A percentile compares a stretch with the other conserved stretches of the same genome.
phyloP scores from a whole-genome alignment of 352 stramenopile species.

The Phytophthora palmivora region DNA sequence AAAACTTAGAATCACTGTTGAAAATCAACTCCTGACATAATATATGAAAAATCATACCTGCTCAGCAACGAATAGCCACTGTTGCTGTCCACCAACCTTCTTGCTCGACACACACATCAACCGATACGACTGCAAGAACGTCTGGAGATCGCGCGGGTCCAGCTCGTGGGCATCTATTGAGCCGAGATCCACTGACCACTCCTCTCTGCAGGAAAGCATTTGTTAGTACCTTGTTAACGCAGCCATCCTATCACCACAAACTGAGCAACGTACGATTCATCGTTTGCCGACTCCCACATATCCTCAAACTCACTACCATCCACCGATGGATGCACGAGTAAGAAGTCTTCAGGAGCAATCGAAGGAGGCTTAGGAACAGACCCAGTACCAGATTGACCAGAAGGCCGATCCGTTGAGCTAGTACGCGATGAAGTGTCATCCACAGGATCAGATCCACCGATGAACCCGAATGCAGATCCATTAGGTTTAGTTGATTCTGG shows the following conservation, averaged over 20 bases:
- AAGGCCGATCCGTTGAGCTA: conserved; percentile 54
- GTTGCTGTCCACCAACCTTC: conserved; percentile 79
- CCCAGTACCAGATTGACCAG: conserved; percentile 40
- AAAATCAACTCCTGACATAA: background rate
- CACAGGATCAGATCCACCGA: conserved; percentile 50
- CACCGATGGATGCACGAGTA: conserved; percentile 52
- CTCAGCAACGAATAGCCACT: conserved; percentile 81
- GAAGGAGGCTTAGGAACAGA: conserved; percentile 42
- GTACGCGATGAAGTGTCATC: conserved; percentile 55
- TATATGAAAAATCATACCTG: conserved; percentile 51
- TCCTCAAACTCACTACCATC: conserved; percentile 70
- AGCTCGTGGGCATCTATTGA: conserved; percentile 55
- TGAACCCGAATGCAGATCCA: conserved; percentile 85
- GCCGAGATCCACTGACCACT: conserved; percentile 73
- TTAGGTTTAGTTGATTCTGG: conserved; percentile 24
- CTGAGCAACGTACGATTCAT: conserved; percentile 65
- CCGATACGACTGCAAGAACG: conserved; percentile 66
- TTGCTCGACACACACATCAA: conserved; percentile 76
- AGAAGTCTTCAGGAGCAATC: conserved; percentile 64
- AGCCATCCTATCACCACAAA: background rate
- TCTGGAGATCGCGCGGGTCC: conserved; percentile 60
- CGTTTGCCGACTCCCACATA: conserved; percentile 79
- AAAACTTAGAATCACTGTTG: conserved; percentile 13
- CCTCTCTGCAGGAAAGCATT: conserved; percentile 55
- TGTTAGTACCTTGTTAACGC: conserved; percentile 5